These are phyloP conservation scores for Collybia mongolica DNA, from an alignment of 768 basidiomycete species.

Conservation along the genomic window DNA sequence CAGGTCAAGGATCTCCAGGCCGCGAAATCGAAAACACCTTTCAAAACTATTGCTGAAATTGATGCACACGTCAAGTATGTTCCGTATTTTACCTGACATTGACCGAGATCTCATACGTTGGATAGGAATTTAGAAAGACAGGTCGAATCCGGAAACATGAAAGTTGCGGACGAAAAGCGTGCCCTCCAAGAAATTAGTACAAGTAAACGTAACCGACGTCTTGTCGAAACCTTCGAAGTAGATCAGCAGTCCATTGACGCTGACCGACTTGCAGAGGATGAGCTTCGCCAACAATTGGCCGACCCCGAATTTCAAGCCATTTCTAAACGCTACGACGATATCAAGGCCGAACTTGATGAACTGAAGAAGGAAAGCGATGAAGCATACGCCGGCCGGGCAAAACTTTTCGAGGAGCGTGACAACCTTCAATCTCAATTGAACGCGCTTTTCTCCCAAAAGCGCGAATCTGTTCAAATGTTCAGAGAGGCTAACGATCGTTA, in stretches of 20 bases:
- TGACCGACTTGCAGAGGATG: conserved; percentile 73
- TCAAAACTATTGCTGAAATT: conserved; percentile 81
- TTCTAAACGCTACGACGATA: conserved; percentile 76
- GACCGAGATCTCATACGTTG: not conserved
- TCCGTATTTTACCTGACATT: not conserved
- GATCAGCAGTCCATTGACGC: conserved; percentile 81
- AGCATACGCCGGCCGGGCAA: conserved; percentile 73
- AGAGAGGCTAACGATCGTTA: conserved; percentile 83
- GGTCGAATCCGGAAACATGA: conserved; percentile 90
- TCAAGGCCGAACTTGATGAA: conserved; percentile 83
- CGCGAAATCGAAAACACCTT: conserved; percentile 73
- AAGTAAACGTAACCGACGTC: conserved; percentile 66
- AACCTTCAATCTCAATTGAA: conserved; percentile 67
- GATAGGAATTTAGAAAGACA: conserved; percentile 80
- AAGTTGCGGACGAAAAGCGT: conserved; percentile 93
- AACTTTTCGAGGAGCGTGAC: conserved; percentile 87
- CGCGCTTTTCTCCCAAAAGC: conserved; percentile 71
- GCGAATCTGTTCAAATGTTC: conserved; percentile 67
- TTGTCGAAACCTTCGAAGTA: conserved; percentile 78
- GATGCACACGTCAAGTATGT: conserved; percentile 84
- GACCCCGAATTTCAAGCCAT: conserved; percentile 86
- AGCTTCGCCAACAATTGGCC: conserved; percentile 79
- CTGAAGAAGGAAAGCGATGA: conserved; percentile 87
- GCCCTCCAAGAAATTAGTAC: conserved; percentile 87
- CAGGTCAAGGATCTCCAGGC: conserved; percentile 88